Conservation (phyloP, 768 basidiomycete genomes). For the Russula sp. region DNA sequence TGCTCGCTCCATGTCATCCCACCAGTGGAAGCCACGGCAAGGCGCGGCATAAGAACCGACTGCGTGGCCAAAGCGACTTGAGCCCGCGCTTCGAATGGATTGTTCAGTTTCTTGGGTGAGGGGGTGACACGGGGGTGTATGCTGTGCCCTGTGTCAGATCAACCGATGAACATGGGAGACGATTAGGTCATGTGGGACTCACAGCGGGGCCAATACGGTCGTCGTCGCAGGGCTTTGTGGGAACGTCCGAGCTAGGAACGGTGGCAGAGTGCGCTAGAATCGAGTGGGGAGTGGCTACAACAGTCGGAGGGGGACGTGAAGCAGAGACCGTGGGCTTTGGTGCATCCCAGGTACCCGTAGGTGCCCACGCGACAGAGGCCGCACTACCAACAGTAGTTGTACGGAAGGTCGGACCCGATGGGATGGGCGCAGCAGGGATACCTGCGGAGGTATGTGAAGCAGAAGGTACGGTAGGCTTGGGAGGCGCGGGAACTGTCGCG, state of each 20-base stretch:
- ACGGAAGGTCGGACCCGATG: slow-evolving; percentile 32
- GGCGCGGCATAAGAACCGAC: slow-evolving; percentile 28
- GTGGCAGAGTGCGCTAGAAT: slow-evolving; percentile 33
- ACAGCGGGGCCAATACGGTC: slow-evolving; percentile 76
- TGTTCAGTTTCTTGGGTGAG: slow-evolving; percentile 81
- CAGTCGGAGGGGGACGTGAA: slow-evolving; percentile 37
- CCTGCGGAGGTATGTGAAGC: slow-evolving; percentile 42
- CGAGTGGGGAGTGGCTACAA: slow-evolving; percentile 25
- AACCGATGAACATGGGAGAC: not conserved
- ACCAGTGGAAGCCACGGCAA: slow-evolving; percentile 41
- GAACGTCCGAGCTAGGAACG: slow-evolving; percentile 40
- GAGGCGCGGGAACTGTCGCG: slow-evolving; percentile 19
- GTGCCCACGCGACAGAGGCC: slow-evolving; percentile 33
- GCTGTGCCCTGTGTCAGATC: slow-evolving; percentile 53
- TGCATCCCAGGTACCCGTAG: slow-evolving; percentile 59
- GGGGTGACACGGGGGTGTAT: slow-evolving; percentile 79
- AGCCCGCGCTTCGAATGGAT: slow-evolving; percentile 58
- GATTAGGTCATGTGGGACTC: not conserved
- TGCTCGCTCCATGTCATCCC: slow-evolving; percentile 93
- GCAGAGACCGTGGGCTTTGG: slow-evolving; percentile 36
- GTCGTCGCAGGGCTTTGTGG: slow-evolving; percentile 67
- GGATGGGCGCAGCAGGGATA: slow-evolving; percentile 31
- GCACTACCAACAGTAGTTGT: slow-evolving; percentile 31
- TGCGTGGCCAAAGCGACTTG: slow-evolving; percentile 23
- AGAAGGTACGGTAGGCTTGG: slow-evolving; percentile 30